Evolutionary conservation across 345 rosid genomes (phyloP).

Genomic region (Euclidium syriacum): DNA sequence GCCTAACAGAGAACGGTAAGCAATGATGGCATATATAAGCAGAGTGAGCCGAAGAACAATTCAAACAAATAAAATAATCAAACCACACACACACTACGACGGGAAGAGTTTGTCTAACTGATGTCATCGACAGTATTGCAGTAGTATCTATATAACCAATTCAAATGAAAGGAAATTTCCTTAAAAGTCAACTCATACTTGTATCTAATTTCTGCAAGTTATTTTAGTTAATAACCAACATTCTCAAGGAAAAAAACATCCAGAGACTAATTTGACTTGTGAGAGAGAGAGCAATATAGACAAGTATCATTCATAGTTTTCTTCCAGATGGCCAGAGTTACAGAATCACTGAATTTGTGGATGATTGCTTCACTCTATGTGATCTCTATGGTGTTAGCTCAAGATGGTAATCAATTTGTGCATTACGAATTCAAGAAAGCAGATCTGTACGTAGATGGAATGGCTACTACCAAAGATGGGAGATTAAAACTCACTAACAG

Average conservation of each 20-base stretch:
- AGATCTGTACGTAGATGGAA: neutral
- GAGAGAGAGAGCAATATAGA: no score
- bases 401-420: neutral
- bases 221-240: no score
- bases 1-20: no score
- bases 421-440: neutral
- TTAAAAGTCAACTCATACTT: neutral
- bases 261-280: neutral
- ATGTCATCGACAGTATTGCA: no score
- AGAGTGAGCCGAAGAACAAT: no score
- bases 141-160: no score
- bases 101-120: no score
- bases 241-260: neutral
- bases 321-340: neutral
- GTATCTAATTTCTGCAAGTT: neutral
- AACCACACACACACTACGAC: no score
- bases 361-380: neutral
- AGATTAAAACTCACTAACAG: constrained; percentile 41
- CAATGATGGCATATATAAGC: no score
- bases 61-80: no score
- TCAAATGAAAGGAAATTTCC: neutral
- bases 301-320: neutral
- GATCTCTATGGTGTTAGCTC: neutral
- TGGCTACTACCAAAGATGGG: constrained; percentile 23
- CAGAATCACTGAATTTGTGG: neutral